Base-by-base conservation (phyloP, 345 rosid genomes). In the Turritis glabra region DNA sequence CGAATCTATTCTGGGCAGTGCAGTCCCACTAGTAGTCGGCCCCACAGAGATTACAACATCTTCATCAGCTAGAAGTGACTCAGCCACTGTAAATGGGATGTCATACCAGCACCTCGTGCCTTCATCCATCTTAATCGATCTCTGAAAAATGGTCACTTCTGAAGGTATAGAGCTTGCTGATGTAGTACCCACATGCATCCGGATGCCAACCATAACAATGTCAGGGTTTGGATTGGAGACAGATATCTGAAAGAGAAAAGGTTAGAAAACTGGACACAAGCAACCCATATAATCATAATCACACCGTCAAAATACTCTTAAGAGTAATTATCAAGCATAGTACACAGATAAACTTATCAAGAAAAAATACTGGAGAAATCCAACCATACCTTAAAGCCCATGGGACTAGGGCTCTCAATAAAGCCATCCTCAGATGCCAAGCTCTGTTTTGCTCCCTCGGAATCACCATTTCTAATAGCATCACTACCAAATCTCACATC, bases 101-200 rank as follows among this genome's bases (percentile, higher is more conserved):
- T 95, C 99, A 79, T 95, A 95, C 99, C 99, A 95, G 66, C 91
- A 89, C 38, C 90, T 83, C 92, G 89, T 86, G 78, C 97, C 94
- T 82, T 95, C 99, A 76, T 95, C 99, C 72, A 95, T 81, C 83
- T 95, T 95, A 63, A 95, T 81, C 43, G 80, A 84, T 82, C 99
- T 95, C 81, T 95, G 98, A 80, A 95, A 92, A 79, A 95, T 84
- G 41, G 85, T 83, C 54, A 95, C 86, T 75, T 87, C 97, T 35
- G 96, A 84, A 67, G 99, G 99, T 80, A 92, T 95, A 73, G 93
- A 90, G 82, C 84, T 92, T 55, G 92, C 87, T 55, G 98, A 92
- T 61, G 85, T 88, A 78, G 85, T 85, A 72, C 99, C 99, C 85
- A 95, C 98, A 41, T 90, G 95, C 67, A 90, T 69, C 44, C 99